A percentile compares a stretch with the other conserved stretches of the same genome.
Evolutionary conservation across 768 basidiomycete species (phyloP).

Genomic region (Calocera viscosa): DNA sequence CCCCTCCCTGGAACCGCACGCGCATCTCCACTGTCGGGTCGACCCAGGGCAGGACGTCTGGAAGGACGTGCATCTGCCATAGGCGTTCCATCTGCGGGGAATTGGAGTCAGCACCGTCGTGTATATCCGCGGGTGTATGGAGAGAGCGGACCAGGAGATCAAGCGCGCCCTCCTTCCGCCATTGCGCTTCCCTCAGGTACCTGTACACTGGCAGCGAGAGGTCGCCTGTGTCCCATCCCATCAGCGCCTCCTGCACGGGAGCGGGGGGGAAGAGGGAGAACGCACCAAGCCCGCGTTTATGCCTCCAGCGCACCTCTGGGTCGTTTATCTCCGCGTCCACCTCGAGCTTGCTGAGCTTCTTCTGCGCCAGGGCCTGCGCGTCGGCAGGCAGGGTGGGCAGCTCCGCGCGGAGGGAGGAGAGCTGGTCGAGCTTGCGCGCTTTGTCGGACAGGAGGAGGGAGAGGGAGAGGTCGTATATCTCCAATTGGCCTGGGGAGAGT

Average conservation of each 20-base stretch:
- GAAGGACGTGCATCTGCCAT: slow-evolving; percentile 80
- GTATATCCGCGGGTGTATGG: slow-evolving; percentile 6
- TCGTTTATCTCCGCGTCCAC: slow-evolving; percentile 73
- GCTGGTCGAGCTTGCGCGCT: background rate
- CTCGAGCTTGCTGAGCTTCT: slow-evolving; percentile 48
- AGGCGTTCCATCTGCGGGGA: slow-evolving; percentile 73
- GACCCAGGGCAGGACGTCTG: slow-evolving; percentile 65
- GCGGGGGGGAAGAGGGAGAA: slow-evolving; percentile 13
- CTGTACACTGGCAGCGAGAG: slow-evolving; percentile 49
- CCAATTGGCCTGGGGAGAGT: background rate
- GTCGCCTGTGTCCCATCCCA: slow-evolving; percentile 18
- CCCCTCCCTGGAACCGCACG: slow-evolving; percentile 43
- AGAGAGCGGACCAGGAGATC: slow-evolving; percentile 61
- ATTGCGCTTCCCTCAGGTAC: slow-evolving; percentile 69
- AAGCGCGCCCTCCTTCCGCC: slow-evolving; percentile 72
- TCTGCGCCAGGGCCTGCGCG: slow-evolving; percentile 35
- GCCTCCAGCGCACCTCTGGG: slow-evolving; percentile 69
- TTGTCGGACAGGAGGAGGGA: background rate
- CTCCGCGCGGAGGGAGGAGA: background rate
- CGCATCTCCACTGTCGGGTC: slow-evolving; percentile 65
- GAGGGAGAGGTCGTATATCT: background rate
- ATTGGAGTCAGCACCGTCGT: background rate
- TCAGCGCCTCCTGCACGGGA: background rate
- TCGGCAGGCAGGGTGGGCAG: background rate
- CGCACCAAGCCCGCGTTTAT: slow-evolving; percentile 66